Evolutionary conservation across 2,329 filamentous ascomycete species (phyloP), one percentile per base, ranked within the genome.

Genomic region (Phialophora verrucosa): DNA sequence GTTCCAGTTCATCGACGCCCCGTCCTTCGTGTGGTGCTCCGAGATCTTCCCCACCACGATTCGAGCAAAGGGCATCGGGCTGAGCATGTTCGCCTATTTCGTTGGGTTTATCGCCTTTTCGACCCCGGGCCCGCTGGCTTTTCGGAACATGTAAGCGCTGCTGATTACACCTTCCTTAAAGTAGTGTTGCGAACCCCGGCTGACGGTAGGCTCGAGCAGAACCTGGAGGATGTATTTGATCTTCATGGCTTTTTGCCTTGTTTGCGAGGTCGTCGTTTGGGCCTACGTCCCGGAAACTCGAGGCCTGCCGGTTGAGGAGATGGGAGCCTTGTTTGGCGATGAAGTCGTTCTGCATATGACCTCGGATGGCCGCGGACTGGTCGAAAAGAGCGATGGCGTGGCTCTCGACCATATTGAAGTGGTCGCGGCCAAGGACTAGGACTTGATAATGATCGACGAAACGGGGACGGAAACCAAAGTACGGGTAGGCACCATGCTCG

Each of bases 1-100:
- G 67, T 81, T 49, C 38, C 61, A 66, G 44, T 64, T 63, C 53
- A 64, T 67, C 23, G 81, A 83, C 63, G 81, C 81, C 1, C 82
- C 79, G 7, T 80, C 81, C 71, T 83, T 82, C 63, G 74, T 82
- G 3, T 71, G 68, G 63, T 65, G 63, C 42, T 38, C 64, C 20
- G 69, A 70, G 68, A 67, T 70, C 32, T 70, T 66, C 29, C 69
- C 69, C 3, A 70, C 67, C 10, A 62, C 54, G 4, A 59, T 70
- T 47, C 67, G 69, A 8, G 59, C 63, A 8, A 69, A 71, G 56
- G 69, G 68, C 23, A 66, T 68, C 12, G 64, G 61, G 10, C 29
- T 70, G 31, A 63, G 62, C 44, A 66, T 71, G 64, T 68, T 69
- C 32, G 42, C 65, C 3, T 69, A 63, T 50, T 66, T 69, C 27